Conservation (phyloP, 139 green algal genomes). For the Choricystis sp. region DNA sequence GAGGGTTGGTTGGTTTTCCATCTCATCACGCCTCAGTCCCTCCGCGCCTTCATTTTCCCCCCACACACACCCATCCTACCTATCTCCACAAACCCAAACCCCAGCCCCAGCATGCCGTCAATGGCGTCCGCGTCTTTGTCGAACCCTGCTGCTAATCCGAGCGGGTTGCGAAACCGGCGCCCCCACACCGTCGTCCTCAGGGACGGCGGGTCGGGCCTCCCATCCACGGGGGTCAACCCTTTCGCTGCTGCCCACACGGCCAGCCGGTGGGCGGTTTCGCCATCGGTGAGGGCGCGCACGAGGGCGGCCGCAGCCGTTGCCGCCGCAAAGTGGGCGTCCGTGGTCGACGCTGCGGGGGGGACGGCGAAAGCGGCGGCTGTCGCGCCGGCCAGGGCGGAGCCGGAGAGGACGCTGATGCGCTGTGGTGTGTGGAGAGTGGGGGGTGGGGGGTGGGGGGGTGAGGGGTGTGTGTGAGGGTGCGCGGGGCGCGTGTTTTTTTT, state of each 20-base stretch:
- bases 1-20: no score
- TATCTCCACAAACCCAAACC: slow-evolving; percentile 90
- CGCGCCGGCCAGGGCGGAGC: slow-evolving; percentile 22
- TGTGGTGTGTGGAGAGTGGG: slow-evolving; percentile 12
- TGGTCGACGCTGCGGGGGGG: neutral
- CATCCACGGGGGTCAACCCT: slow-evolving; percentile 53
- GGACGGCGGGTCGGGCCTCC: slow-evolving; percentile 31
- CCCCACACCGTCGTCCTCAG: slow-evolving; percentile 56
- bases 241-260: slow-evolving; percentile 39
- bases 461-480: no score
- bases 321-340: neutral
- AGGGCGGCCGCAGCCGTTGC: slow-evolving; percentile 9
- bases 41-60: no score
- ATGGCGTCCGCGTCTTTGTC: slow-evolving; percentile 88
- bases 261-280: slow-evolving; percentile 59
- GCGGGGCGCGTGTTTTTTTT: no score
- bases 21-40: no score
- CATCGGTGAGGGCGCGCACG: slow-evolving; percentile 54
- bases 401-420: slow-evolving; percentile 3
- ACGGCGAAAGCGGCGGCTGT: slow-evolving; percentile 21
- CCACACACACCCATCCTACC: no score
- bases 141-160: slow-evolving; percentile 92
- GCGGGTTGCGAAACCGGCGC: slow-evolving; percentile 68
- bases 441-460: neutral
- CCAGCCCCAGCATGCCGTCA: slow-evolving; percentile 58